Percentiles rank a stretch among this genome's conserved stretches.
phyloP scores from a whole-genome alignment of 208 protist species.

The Phytomonas francai region DNA sequence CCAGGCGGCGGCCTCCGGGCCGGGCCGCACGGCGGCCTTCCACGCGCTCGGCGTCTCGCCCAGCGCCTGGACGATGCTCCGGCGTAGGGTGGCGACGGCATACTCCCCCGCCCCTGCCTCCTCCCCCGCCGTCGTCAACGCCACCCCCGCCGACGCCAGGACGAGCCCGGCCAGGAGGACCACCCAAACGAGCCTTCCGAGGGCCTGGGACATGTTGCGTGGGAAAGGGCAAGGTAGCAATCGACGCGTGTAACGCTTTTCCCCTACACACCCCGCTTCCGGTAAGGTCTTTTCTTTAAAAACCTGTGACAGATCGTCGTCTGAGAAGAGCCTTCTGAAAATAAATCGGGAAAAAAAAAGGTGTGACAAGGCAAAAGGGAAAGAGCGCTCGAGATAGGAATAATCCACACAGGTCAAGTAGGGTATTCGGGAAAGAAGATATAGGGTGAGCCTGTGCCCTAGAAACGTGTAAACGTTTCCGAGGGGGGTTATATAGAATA shows the following conservation, averaged over 20 bases:
- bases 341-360: background rate
- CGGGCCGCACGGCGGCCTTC: too few species aligned
- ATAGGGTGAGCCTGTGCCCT: background rate
- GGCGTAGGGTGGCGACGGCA: background rate
- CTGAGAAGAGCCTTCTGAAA: background rate
- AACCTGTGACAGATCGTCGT: background rate
- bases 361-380: background rate
- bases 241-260: background rate
- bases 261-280: too few species aligned
- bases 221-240: too few species aligned
- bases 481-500: background rate
- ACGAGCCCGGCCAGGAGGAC: background rate
- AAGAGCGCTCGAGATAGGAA: too few species aligned
- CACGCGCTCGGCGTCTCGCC: background rate
- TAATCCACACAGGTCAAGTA: background rate
- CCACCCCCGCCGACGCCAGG: background rate
- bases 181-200: background rate
- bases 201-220: background rate
- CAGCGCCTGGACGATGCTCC: background rate
- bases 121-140: too few species aligned
- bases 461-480: background rate
- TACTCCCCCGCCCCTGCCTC: background rate
- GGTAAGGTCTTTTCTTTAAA: background rate
- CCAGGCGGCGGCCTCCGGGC: background rate
- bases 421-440: background rate